Conservation (phyloP, 305 asterid species). For the Rubia tinctorum region DNA sequence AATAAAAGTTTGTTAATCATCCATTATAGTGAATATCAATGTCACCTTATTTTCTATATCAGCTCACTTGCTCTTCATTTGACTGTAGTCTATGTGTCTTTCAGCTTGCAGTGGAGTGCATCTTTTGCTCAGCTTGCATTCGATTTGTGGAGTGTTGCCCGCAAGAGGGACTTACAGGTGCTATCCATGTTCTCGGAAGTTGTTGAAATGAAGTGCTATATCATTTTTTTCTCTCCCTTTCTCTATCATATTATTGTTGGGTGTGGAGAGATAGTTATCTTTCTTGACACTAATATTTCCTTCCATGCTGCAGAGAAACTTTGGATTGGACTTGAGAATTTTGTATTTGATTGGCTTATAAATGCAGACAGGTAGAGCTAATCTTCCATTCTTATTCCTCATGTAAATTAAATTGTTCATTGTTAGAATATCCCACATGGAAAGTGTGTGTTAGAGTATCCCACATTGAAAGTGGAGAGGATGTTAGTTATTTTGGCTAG, state of each 20-base stretch:
- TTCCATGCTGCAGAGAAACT: slow-evolving; percentile 68
- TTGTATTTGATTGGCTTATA: slow-evolving; percentile 98
- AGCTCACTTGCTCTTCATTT: slow-evolving; percentile 5
- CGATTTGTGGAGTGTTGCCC: slow-evolving; percentile 99
- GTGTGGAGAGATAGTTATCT: neutral
- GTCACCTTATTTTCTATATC: neutral
- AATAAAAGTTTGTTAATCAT: neutral
- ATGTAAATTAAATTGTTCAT: neutral
- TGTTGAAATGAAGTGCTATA: neutral
- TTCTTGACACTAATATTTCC: slow-evolving; percentile 22
- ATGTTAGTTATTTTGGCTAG: neutral
- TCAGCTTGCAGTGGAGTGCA: slow-evolving; percentile 99
- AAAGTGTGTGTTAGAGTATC: no score
- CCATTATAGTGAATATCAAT: neutral
- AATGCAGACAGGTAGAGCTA: slow-evolving; percentile 90
- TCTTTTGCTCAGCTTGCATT: slow-evolving; percentile 99
- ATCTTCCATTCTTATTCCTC: neutral
- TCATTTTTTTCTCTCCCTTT: neutral
- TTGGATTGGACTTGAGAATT: slow-evolving; percentile 98
- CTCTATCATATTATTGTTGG: neutral
- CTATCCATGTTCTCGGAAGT: slow-evolving; percentile 15
- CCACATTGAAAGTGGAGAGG: no score
- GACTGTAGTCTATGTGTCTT: slow-evolving; percentile 19
- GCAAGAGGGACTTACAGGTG: slow-evolving; percentile 99
- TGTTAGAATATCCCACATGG: no score